Percentiles rank a stretch among this genome's conserved stretches.
Conservation (phyloP, 2,329 filamentous ascomycete genomes). For the Alternaria tenuissima region DNA sequence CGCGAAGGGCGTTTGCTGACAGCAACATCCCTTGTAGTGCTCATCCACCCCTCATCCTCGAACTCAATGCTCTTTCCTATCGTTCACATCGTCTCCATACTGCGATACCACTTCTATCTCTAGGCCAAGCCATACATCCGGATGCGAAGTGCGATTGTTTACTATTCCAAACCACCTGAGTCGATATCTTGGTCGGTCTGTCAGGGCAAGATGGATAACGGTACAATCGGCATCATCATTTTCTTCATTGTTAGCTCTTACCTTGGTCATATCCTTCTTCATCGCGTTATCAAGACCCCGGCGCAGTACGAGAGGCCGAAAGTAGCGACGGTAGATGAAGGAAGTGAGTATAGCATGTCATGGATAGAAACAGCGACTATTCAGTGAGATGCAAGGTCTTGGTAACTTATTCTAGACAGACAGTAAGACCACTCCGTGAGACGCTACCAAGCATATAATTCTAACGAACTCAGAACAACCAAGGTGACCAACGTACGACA, state of each 20-base stretch:
- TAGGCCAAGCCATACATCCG: neutral
- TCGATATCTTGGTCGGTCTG: neutral
- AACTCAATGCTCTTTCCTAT: neutral
- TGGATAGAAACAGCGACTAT: neutral
- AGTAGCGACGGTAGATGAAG: too few relatives aligned
- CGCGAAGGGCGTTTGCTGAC: constrained; percentile 4
- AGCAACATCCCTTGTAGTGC: neutral
- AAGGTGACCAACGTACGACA: neutral
- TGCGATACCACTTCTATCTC: neutral
- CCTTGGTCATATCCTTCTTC: constrained; percentile 20
- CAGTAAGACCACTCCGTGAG: neutral
- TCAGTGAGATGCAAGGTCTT: neutral
- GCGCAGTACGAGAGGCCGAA: constrained; percentile 19
- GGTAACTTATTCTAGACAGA: neutral
- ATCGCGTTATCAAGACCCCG: constrained; percentile 23
- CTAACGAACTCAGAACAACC: neutral
- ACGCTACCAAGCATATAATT: neutral
- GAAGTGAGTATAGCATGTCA: neutral
- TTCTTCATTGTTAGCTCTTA: constrained; percentile 23
- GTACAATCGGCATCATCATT: constrained; percentile 14
- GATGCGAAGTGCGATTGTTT: neutral
- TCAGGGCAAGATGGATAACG: constrained; percentile 9
- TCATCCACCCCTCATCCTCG: neutral
- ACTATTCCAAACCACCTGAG: neutral
- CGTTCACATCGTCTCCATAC: neutral